These are phyloP conservation scores for Vaccinium macrocarpon DNA, from an alignment of 148 eudicot species.

Conservation along the genomic window DNA sequence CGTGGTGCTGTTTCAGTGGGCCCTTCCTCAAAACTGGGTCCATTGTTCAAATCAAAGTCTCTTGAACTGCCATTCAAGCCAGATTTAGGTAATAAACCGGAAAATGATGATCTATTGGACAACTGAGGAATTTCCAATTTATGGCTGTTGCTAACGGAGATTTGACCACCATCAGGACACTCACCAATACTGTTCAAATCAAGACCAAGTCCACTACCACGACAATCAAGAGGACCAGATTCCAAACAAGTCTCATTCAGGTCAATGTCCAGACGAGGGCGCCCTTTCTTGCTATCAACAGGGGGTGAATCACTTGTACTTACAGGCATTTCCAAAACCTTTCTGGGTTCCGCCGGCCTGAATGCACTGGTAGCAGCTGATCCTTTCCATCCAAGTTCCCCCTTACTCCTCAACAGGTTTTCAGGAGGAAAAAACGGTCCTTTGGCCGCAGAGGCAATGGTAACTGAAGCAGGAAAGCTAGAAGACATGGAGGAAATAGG, in stretches of 20 bases:
- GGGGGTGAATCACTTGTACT: constrained; percentile 25
- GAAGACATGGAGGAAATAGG: constrained; percentile 21
- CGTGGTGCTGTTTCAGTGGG: constrained; percentile 34
- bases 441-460: constrained; percentile 69
- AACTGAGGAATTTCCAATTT: constrained; percentile 31
- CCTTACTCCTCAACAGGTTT: constrained; percentile 52
- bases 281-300: constrained; percentile 45
- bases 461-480: constrained; percentile 25
- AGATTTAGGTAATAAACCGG: constrained; percentile 31
- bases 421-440: constrained; percentile 71
- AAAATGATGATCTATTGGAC: constrained; percentile 7
- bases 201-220: constrained; percentile 61
- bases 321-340: constrained; percentile 35
- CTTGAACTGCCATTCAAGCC: constrained; percentile 38
- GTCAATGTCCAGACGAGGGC: constrained; percentile 65
- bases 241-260: constrained; percentile 50
- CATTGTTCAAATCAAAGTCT: constrained; percentile 86
- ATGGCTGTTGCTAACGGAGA: constrained; percentile 33
- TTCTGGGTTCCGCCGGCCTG: constrained; percentile 93
- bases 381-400: constrained; percentile 85
- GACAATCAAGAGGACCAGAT: constrained; percentile 21
- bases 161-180: constrained; percentile 45
- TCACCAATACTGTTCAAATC: constrained; percentile 81
- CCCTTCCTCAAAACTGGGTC: constrained; percentile 68
- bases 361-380: constrained; percentile 97